Evolutionary conservation across 192 early-diverging fungal species (phyloP).

Genomic region (Linnemannia exigua): DNA sequence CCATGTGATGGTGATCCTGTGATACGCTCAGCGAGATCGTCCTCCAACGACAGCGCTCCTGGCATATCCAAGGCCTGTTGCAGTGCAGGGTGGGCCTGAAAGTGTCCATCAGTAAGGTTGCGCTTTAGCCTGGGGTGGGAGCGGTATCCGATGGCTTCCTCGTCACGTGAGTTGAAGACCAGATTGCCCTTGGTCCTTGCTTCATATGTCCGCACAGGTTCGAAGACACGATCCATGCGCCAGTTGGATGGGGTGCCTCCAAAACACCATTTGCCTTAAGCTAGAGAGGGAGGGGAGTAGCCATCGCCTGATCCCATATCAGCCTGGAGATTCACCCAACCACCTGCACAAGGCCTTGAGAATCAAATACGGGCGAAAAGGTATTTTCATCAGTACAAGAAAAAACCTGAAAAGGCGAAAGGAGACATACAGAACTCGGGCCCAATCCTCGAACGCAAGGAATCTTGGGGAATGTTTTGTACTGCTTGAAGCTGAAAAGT

Average conservation of each 20-base stretch:
- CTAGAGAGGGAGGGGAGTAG: background rate
- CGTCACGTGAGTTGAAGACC: background rate
- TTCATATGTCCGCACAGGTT: background rate
- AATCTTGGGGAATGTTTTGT: conserved; percentile 2
- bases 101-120: background rate
- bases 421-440: background rate
- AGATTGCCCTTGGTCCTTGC: background rate
- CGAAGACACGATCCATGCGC: background rate
- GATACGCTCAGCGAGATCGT: too few species aligned
- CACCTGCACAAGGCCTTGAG: background rate
- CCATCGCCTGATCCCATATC: background rate
- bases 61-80: background rate
- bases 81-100: background rate
- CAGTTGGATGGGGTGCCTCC: background rate
- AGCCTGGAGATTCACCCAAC: background rate
- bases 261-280: too few species aligned
- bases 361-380: background rate
- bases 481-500: conserved; percentile 2
- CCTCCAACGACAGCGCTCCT: too few species aligned
- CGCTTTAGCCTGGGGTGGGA: background rate
- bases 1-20: too few species aligned
- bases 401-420: background rate
- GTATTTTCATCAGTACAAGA: background rate
- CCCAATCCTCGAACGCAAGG: background rate
- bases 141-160: background rate